Base-by-base conservation (phyloP, 2,329 filamentous ascomycete genomes). In the Aspergillus sp. region DNA sequence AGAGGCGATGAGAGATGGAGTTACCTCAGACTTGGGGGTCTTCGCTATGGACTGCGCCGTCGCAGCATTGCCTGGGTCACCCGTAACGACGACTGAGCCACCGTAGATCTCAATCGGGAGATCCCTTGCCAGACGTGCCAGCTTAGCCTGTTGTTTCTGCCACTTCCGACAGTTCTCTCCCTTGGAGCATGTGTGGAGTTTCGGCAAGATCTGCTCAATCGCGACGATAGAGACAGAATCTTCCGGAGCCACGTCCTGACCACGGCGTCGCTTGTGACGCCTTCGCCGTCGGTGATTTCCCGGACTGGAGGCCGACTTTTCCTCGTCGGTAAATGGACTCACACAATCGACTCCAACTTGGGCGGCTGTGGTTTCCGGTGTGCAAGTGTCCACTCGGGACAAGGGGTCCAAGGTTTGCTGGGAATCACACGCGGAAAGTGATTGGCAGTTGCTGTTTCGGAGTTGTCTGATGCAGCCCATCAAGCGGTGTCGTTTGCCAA, bases 221-320 rank as follows among this genome's bases (percentile, higher is more conserved):
- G 88, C 91, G 31, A 96, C 91, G 61, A 96, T 96, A 0, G 91
- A 96, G 3, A 94, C 87, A 1, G 90, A 93, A 69, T 96, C 89
- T 53, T 86, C 82, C 2, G 90, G 90, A 0, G 49, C 50, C 29
- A 58, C n/a, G 20, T 57, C 47, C 0, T 46, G 53, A 3, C 54
- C 52, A 9, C 58, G 53, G n/a, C 59, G 64, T 34, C 62, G 62
- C 19, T 53, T 38, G 32, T 63, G 59, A 47, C 60, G 63, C n/a
- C 64, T 62, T 11, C 62, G 62, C 17, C 60, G 58, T 1, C 53
- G 52, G 43, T 56, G 62, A 32, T 45, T 42, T 44, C 32, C 29
- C 17, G 49, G 32, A 23, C 38, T 47, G 54, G 55, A 40, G 3
- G 25, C 36, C 10, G 40, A 17, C 11, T 42, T 48, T 13, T 58